phyloP scores from a whole-genome alignment of 2,329 filamentous ascomycete genomes.

The Mycosphaerelloides madeirae region DNA sequence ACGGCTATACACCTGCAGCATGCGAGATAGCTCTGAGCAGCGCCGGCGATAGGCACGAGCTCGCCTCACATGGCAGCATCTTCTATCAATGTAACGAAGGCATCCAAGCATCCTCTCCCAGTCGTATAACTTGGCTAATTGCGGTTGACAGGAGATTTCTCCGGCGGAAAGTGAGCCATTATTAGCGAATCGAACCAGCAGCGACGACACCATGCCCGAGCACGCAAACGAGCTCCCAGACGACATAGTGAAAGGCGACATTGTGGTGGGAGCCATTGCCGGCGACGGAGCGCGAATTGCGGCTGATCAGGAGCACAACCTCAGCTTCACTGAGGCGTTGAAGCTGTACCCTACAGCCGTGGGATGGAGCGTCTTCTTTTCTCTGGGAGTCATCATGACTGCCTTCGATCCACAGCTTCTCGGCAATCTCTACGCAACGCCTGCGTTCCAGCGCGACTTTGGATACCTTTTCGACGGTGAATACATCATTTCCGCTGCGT shows the following conservation, averaged over 20 bases:
- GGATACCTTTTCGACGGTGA: slow-evolving; percentile 46
- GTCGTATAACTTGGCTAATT: no score
- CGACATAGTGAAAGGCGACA: slow-evolving; percentile 21
- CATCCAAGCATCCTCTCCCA: no score
- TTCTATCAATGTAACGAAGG: no score
- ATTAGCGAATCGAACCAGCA: no score
- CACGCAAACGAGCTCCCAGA: not conserved
- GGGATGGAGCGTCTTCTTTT: slow-evolving; percentile 57
- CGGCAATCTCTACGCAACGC: slow-evolving; percentile 57
- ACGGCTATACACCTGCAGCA: no score
- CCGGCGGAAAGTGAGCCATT: no score
- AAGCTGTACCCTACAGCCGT: slow-evolving; percentile 44
- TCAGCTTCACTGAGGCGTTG: slow-evolving; percentile 32
- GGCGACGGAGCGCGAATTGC: slow-evolving; percentile 26
- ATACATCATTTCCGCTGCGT: slow-evolving; percentile 34
- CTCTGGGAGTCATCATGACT: slow-evolving; percentile 55
- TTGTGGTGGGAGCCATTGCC: slow-evolving; percentile 24
- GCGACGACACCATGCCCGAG: not conserved
- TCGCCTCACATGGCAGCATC: no score
- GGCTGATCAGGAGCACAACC: slow-evolving; percentile 24
- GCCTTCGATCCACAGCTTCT: slow-evolving; percentile 62
- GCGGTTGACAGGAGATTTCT: no score
- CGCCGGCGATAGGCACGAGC: no score
- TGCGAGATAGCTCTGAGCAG: no score
- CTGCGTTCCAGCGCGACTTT: slow-evolving; percentile 55